Base-by-base conservation (phyloP, 306 rosid genomes). In the Amphicarpaea edgeworthii region DNA sequence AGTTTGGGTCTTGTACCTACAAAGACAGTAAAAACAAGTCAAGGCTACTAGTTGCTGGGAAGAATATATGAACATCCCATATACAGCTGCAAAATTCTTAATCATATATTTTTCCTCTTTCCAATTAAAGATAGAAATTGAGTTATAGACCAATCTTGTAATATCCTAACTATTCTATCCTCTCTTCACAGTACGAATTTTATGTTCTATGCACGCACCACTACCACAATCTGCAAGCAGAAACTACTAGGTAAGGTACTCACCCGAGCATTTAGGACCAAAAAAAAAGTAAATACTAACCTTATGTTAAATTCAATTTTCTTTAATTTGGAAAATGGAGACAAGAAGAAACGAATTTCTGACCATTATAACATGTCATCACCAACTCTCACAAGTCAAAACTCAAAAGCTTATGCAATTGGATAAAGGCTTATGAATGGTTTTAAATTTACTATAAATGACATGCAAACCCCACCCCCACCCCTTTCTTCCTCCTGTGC, bases 1-100 rank as follows among this genome's bases (percentile, higher is more conserved):
- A 80, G 66, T 84, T 67, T 23, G 97, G 97, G 84, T 95, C 98
- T 77, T 92, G 93, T 59, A 92, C 95, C 98, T 95, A 88, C 32
- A 81, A 58, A 76, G 37, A 74, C 24, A 78, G 76, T 41, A 58
- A 70, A 82, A 26, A 81, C 45, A 63, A 65, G 70, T 71, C 42
- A 80, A 58, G 58, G 59, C 67, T 76, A 49, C 38, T 47, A 54
- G 77, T 69, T 57, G 67, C 68, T 37, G 61, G 32, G 41, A 76
- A 73, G 63, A 66, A 70, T 60, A 62, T 55, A 70, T 21, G 63
- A 67, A 78, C 41, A 75, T 73, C 61, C 53, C 7, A 77, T 28
- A 28, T 32, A 23, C 9, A 4, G 50, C 69, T 51, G 30, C 12
- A 2, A 62, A 51, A 50, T 53, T 70, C 15, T 46, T 16, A 21